phyloP scores from a whole-genome alignment of 2,329 filamentous ascomycete genomes.

The Phyllosticta citribraziliensis region DNA sequence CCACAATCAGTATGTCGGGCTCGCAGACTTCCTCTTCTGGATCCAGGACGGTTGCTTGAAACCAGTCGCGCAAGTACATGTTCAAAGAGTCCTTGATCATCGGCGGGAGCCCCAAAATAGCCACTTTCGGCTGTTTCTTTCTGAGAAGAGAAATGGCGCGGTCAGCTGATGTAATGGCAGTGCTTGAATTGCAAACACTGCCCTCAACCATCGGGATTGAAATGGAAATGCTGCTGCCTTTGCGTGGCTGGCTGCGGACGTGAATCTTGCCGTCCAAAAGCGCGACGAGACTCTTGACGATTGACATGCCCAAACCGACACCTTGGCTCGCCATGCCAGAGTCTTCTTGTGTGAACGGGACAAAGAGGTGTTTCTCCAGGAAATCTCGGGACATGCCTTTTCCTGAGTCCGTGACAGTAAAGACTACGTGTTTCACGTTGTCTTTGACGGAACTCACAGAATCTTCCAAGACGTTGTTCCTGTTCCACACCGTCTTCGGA shows the following conservation, averaged over 20 bases:
- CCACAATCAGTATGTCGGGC: constrained; percentile 4
- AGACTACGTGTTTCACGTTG: constrained; percentile 14
- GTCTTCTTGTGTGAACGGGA: constrained; percentile 31
- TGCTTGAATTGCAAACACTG: background rate
- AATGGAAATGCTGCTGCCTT: constrained; percentile 24
- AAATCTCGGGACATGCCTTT: constrained; percentile 32
- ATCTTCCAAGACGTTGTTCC: background rate
- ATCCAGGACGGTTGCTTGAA: constrained; percentile 1
- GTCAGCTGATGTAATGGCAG: background rate
- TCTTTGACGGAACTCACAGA: constrained; percentile 9
- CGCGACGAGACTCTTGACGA: constrained; percentile 30
- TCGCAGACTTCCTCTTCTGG: background rate
- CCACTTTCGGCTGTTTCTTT: background rate
- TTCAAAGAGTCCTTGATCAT: constrained; percentile 1
- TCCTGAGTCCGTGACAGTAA: constrained; percentile 29
- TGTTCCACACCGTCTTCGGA: background rate
- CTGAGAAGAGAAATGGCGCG: constrained; percentile 1
- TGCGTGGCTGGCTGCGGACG: constrained; percentile 24
- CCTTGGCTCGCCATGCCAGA: constrained; percentile 23
- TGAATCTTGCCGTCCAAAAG: constrained; percentile 28
- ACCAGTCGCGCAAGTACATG: constrained; percentile 1
- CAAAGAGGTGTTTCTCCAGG: constrained; percentile 26
- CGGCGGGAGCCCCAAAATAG: background rate
- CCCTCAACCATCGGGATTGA: constrained; percentile 3
- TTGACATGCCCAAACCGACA: constrained; percentile 30